These are phyloP conservation scores for Fusarium falciforme DNA, from an alignment of 2,329 filamentous ascomycete species.

Conservation along the genomic window DNA sequence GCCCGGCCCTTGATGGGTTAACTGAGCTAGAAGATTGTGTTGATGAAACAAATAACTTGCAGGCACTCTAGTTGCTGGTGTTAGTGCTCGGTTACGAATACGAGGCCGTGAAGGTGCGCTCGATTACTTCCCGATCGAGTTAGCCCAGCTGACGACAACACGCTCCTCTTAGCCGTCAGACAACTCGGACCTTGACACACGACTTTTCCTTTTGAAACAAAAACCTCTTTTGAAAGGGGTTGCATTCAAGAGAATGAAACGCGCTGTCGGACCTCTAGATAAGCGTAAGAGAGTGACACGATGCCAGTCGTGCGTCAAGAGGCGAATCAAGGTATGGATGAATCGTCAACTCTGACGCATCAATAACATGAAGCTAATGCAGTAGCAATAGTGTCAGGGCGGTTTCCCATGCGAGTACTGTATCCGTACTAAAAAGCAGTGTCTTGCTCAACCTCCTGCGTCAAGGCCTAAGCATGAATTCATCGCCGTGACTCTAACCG, in stretches of 20 bases:
- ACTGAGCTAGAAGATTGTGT: no score
- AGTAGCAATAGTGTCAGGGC: constrained; percentile 36
- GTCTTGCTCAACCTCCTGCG: constrained; percentile 15
- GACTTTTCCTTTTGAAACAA: no score
- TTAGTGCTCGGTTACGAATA: background rate
- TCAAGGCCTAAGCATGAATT: constrained; percentile 8
- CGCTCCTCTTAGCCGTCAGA: background rate
- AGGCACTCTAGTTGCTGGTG: background rate
- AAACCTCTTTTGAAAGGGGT: no score
- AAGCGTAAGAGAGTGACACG: constrained; percentile 39
- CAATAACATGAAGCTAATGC: background rate
- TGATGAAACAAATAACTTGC: background rate
- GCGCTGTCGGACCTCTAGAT: constrained; percentile 42
- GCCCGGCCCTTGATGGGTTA: no score
- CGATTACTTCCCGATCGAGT: constrained; percentile 19
- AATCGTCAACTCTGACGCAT: background rate
- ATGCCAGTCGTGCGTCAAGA: constrained; percentile 41
- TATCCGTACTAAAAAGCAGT: constrained; percentile 37
- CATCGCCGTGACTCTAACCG: constrained; percentile 11
- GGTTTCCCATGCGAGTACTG: constrained; percentile 43
- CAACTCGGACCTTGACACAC: background rate
- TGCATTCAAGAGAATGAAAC: constrained; percentile 2
- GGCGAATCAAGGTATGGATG: constrained; percentile 42
- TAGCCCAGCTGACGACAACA: background rate
- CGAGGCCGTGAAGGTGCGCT: constrained; percentile 12